Base-by-base conservation (phyloP, 1,284 basidiomycete species). In the Austroboletus novae-zelandiae region DNA sequence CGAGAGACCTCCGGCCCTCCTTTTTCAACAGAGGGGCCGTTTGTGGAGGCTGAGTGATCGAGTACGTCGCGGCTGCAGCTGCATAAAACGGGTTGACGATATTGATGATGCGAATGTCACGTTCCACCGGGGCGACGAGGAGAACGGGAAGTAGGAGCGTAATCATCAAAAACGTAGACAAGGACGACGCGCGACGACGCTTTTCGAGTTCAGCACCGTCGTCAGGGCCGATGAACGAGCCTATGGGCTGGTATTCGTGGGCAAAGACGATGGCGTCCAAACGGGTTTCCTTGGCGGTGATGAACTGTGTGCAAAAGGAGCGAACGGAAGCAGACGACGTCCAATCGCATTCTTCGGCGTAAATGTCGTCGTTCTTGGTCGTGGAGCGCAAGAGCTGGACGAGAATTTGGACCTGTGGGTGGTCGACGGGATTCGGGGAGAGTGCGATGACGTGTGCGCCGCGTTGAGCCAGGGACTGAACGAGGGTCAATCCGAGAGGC, bases 41-140 rank as follows among this genome's bases (percentile, higher is more conserved):
- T 10, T 49, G 45, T 43, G 58, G 40, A n/a, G 56, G 57, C 4
- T 52, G 31, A 4, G 65, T 50, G 9, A 65, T 57, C 17, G 73
- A 64, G 55, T 79, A 76, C 0, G 72, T 71, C 1, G 78, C 77
- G 2, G 84, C 74, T 0, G 83, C 80, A 2, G 91, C 89, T 3
- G 89, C 84, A 61, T 92, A 94, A 56, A 89, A 89, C 1, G 90
- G 89, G 54, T 93, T 92, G 61, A 93, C 78, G 39, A 94, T 76
- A 52, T 82, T 83, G 60, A 94, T 73, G 55, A 94, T 79, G 17
- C 91, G 83, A 45, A 95, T 91, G 58, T 92, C 89, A 40, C 91
- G 79, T 64, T 94, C 91, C 7, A 79, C 74, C 0, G 91, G 91
- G 2, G 88, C 86, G 30, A 88, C 82, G 14, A 94, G 79, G 3